These are phyloP conservation scores for Albifimbria verrucaria DNA, from an alignment of 2,329 filamentous ascomycete genomes.

Conservation along the genomic window DNA sequence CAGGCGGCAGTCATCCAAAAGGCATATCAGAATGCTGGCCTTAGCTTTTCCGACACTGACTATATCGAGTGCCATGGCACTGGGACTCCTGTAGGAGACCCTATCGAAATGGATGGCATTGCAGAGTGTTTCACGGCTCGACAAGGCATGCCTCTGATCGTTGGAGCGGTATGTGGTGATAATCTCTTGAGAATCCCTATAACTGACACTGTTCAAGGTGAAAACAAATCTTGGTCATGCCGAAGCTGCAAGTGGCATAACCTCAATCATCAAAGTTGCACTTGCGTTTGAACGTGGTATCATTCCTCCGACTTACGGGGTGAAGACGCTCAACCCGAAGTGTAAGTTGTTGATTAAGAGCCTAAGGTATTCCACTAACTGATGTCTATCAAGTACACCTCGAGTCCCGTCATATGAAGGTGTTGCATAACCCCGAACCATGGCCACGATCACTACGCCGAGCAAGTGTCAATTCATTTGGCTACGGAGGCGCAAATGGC, in stretches of 20 bases:
- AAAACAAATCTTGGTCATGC: slow-evolving; percentile 24
- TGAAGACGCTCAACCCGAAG: slow-evolving; percentile 21
- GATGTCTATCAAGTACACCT: slow-evolving; percentile 14
- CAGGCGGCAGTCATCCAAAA: slow-evolving; percentile 34
- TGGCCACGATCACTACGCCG: slow-evolving; percentile 20
- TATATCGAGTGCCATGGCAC: slow-evolving; percentile 28
- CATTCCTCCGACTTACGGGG: slow-evolving; percentile 21
- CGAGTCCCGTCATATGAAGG: slow-evolving; percentile 18
- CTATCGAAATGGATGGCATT: slow-evolving; percentile 25
- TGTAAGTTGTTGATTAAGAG: slow-evolving; percentile 6
- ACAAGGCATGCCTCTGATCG: slow-evolving; percentile 27
- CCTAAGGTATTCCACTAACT: background rate
- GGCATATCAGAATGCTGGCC: slow-evolving; percentile 17
- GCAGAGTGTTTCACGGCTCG: slow-evolving; percentile 22
- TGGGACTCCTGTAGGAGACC: slow-evolving; percentile 24
- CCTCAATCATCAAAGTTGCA: slow-evolving; percentile 22
- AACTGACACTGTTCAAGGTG: slow-evolving; percentile 8
- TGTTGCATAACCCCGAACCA: slow-evolving; percentile 14
- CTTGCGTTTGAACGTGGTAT: slow-evolving; percentile 20
- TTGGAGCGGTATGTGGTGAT: slow-evolving; percentile 46
- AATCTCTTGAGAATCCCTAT: slow-evolving; percentile 12
- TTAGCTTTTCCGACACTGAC: slow-evolving; percentile 19
- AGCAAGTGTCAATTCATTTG: slow-evolving; percentile 30
- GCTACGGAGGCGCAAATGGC: slow-evolving; percentile 42
- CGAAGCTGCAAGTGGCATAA: slow-evolving; percentile 23